A percentile compares a stretch with the other conserved stretches of the same genome.
These are phyloP conservation scores for Phytophthora sp. DNA, from an alignment of 352 stramenopile genomes.

Conservation along the genomic window DNA sequence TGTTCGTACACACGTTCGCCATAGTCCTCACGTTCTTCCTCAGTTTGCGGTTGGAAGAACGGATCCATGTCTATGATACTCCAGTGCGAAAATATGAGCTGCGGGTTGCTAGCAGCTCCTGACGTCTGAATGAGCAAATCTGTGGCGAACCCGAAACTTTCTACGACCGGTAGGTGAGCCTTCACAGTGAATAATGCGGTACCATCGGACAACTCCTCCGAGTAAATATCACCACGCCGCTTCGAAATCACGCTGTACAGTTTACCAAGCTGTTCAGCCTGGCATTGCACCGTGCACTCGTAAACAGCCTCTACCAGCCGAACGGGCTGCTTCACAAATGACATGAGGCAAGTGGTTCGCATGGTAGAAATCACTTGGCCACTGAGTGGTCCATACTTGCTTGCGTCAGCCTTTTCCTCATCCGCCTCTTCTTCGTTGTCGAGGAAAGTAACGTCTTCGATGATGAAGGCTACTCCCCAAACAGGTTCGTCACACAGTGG, in stretches of 20 bases:
- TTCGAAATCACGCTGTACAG: slow-evolving; percentile 95
- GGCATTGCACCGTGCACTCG: slow-evolving; percentile 86
- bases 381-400: slow-evolving; percentile 73
- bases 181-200: slow-evolving; percentile 95
- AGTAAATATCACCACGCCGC: slow-evolving; percentile 90
- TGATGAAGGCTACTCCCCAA: slow-evolving; percentile 89
- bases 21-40: slow-evolving; percentile 96
- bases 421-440: slow-evolving; percentile 34
- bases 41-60: slow-evolving; percentile 96
- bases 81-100: slow-evolving; percentile 97
- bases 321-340: slow-evolving; percentile 86
- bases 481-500: slow-evolving; percentile 92
- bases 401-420: slow-evolving; percentile 30
- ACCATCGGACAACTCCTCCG: slow-evolving; percentile 90
- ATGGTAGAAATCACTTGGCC: slow-evolving; percentile 86
- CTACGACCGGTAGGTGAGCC: slow-evolving; percentile 93
- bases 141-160: slow-evolving; percentile 94
- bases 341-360: slow-evolving; percentile 70
- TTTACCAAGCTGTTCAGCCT: slow-evolving; percentile 92
- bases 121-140: slow-evolving; percentile 95
- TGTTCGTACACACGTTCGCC: slow-evolving; percentile 92
- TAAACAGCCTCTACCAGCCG: slow-evolving; percentile 93
- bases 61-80: slow-evolving; percentile 93
- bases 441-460: slow-evolving; percentile 81
- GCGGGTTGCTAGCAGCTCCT: slow-evolving; percentile 94